Base-by-base conservation (phyloP, 2,329 filamentous ascomycete genomes). In the Aureobasidium uvarum region DNA sequence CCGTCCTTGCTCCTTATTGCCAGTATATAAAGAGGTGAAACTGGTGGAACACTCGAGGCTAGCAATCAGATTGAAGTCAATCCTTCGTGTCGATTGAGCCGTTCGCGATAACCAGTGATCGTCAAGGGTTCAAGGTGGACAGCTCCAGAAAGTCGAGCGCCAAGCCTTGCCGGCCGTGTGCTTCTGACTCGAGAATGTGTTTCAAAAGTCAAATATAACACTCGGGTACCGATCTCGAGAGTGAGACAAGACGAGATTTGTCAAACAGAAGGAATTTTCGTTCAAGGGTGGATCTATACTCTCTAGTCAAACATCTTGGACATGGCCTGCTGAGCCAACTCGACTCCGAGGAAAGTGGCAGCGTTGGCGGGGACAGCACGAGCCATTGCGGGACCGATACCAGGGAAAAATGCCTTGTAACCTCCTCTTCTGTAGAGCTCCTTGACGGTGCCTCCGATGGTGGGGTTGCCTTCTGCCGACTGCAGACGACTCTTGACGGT, bases 281-380 rank as follows among this genome's bases (percentile, higher is more conserved):
- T 55, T 28, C 14, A 16, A 28, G 33, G n/a, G 43, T 8, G 48
- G 1, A 11, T 60, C 56, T 60, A 60, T 46, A 48, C n/a, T 16
- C 33, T 63, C 54, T 50, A 62, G 23, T 81, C 86, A 74, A 94
- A 91, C 56, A 85, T 79, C 83, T 87, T 92, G 70, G 86, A 88
- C 89, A 95, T 92, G 52, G 87, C 87, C 78, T 91, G 88, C 74
- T 95, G 90, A 50, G 91, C 91, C 76, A 94, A 77, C 81, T 95
- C 91, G 8, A 95, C 90, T 13, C 91, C 90, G 73, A 93, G 79
- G 73, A 99, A 99, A 2, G 95, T 98, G 38, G 95, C 95, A 1
- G 95, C 95, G 75, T 99, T 99, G 11, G 95, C 95, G 7, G 95
- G 95, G 50, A 98, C 92, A 5, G 95, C 95, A 78, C 95, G 87